phyloP scores from a whole-genome alignment of 257 asterid species.

The Nyctanthes arbortristis region DNA sequence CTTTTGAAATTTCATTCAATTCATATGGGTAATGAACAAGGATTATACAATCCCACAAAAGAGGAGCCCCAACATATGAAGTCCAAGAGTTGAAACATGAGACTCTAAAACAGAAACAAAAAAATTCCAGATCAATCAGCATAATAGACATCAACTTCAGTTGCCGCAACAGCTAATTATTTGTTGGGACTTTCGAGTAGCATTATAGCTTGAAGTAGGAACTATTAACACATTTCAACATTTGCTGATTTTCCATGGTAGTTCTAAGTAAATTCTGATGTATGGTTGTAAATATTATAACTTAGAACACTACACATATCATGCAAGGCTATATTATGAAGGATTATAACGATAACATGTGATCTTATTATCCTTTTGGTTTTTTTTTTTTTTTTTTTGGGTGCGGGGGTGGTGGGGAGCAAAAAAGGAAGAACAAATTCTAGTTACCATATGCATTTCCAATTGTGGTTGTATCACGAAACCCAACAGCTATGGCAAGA shows the following conservation, averaged over 20 bases:
- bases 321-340: not conserved
- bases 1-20: too few relatives aligned
- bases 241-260: not conserved
- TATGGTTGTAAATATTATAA: not conserved
- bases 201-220: not conserved
- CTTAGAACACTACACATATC: not conserved
- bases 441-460: constrained; percentile 69
- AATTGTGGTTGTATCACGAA: constrained; percentile 52
- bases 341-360: not conserved
- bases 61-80: not conserved
- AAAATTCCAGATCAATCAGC: not conserved
- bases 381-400: too few relatives aligned
- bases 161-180: not conserved
- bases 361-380: not conserved
- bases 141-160: not conserved
- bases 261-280: not conserved
- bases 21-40: not conserved
- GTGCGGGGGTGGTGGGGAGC: too few relatives aligned
- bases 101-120: not conserved
- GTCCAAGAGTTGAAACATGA: not conserved
- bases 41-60: not conserved
- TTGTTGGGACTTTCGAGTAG: not conserved
- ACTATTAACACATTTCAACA: not conserved
- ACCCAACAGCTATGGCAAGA: constrained; percentile 58
- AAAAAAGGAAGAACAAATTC: not conserved